phyloP scores from a whole-genome alignment of 2,329 filamentous ascomycete genomes.

The Venturia nashicola region DNA sequence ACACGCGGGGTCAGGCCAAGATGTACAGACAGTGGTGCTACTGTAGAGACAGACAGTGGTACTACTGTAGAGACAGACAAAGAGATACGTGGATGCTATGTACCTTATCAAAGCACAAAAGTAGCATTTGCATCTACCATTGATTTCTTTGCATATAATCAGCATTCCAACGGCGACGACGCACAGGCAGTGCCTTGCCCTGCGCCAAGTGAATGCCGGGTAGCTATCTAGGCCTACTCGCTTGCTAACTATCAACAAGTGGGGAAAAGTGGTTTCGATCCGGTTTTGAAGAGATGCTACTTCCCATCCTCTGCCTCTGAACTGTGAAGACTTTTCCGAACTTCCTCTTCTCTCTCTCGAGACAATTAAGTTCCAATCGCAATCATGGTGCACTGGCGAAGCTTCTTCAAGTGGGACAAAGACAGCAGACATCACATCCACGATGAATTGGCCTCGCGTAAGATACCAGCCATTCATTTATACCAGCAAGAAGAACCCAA shows the following conservation, averaged over 20 bases:
- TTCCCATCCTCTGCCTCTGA: not conserved
- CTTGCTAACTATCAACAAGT: not conserved
- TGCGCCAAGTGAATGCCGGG: not conserved
- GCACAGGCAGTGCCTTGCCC: not conserved
- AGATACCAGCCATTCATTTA: slow-evolving; percentile 12
- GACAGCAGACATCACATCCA: slow-evolving; percentile 22
- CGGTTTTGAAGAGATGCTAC: not conserved
- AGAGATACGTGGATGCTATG: no score
- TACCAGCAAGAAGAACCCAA: not conserved
- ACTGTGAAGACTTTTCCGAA: not conserved
- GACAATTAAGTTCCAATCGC: not conserved
- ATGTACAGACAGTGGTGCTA: no score
- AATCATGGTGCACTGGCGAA: slow-evolving; percentile 27
- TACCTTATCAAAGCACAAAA: not conserved
- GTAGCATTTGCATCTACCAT: not conserved
- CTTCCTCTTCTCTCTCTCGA: not conserved
- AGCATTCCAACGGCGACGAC: not conserved
- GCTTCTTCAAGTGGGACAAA: slow-evolving; percentile 24
- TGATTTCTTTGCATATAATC: not conserved
- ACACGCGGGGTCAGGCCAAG: not conserved
- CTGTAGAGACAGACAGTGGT: no score
- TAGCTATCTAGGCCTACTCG: not conserved
- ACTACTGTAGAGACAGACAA: no score
- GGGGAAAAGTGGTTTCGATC: not conserved
- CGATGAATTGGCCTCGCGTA: slow-evolving; percentile 30